Evolutionary conservation across 2,329 filamentous ascomycete genomes (phyloP), one percentile per base, ranked within the genome.

Genomic region (Dothistroma septosporum): DNA sequence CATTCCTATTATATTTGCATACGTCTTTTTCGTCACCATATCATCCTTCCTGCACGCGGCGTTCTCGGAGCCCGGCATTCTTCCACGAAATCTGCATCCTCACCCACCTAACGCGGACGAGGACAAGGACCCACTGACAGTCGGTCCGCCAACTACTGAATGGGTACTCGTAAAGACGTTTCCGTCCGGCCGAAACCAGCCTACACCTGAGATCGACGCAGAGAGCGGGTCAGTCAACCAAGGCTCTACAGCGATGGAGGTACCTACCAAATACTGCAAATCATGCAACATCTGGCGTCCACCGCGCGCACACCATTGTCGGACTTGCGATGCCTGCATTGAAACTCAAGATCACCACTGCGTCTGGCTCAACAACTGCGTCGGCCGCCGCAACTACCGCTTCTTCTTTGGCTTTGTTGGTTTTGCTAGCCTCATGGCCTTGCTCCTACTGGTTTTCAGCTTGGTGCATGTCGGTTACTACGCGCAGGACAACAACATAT

Each of bases 271-370:
- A 78, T 97, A 96, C 78, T 99, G 94, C 83, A 93, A 92, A 73
- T 96, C 92, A 19, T 99, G 94, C 80, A 92, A 92, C 71, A 92
- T 99, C 68, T 99, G 94, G 94, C 89, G 94, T 1, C 94, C 94
- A 37, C 92, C 93, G 31, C 90, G 94, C 61, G 92, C 91, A 61
- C 95, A 99, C 73, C 94, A 99, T 77, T 99, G 94, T 77, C 90
- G 94, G 60, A 84, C 96, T 31, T 99, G 94, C 77, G 93, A 99
- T 77, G 97, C 95, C 75, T 99, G 94, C 74, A 85, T 99, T 62
- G 94, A 99, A 76, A 96, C 92, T 0, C 91, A 97, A 68, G 94
- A 99, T 72, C 94, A 99, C 72, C 94, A 99, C 76, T 99, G 94
- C 72, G 92, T 97, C 16, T 99, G 94, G 94, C 85, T 99, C 65